A percentile compares a stretch with the other conserved stretches of the same genome.
Conservation (phyloP, 2,329 filamentous ascomycete species). For the Fusarium nelsonii region DNA sequence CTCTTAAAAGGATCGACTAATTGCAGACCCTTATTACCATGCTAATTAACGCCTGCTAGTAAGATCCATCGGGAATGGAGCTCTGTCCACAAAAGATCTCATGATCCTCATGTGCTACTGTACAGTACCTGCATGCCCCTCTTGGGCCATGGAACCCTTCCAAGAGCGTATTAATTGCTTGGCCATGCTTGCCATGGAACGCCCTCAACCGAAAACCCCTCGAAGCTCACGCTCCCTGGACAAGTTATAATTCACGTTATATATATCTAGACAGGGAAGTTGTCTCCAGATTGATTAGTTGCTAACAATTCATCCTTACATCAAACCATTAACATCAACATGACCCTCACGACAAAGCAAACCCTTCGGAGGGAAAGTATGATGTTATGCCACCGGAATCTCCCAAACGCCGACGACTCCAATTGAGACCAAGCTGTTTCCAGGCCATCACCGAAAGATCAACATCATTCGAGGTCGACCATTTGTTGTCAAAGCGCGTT, state of each 20-base stretch:
- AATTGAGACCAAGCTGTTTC: neutral
- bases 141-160: conserved; percentile 3
- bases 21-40: conserved; percentile 3
- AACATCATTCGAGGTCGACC: neutral
- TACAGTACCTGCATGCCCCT: conserved; percentile 31
- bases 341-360: neutral
- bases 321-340: conserved; percentile 14
- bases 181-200: neutral
- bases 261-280: neutral
- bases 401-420: neutral
- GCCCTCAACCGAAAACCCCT: neutral
- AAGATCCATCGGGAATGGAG: conserved; percentile 18
- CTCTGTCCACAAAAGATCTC: conserved; percentile 5
- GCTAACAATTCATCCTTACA: conserved; percentile 7
- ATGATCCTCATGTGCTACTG: conserved; percentile 11
- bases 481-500: conserved; percentile 6
- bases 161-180: conserved; percentile 1
- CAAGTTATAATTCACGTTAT: neutral
- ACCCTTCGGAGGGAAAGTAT: neutral
- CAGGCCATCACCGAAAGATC: neutral
- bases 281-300: conserved; percentile 2
- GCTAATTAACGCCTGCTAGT: conserved; percentile 4
- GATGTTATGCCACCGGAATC: neutral
- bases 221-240: too few species aligned
- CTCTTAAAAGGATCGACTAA: neutral